These are phyloP conservation scores for Epichloe gansuensis DNA, from an alignment of 2,329 filamentous ascomycete genomes.

Conservation along the genomic window DNA sequence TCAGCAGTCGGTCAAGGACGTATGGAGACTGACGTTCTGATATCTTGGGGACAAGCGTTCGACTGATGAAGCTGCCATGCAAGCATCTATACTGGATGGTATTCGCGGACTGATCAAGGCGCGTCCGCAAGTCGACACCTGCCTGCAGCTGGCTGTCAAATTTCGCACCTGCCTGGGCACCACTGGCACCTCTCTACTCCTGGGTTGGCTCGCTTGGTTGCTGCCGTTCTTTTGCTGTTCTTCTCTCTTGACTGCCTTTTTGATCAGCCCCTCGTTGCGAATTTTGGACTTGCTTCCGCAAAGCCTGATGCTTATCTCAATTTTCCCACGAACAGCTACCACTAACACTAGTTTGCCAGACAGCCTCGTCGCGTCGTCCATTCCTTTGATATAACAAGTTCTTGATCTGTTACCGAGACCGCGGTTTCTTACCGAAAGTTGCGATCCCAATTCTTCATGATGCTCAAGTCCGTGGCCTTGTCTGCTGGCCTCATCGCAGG, in stretches of 20 bases:
- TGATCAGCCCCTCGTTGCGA: background rate
- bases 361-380: conserved; percentile 23
- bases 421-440: background rate
- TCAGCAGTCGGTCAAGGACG: background rate
- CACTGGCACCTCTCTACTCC: background rate
- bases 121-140: background rate
- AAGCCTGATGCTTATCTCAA: background rate
- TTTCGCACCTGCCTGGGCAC: background rate
- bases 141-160: background rate
- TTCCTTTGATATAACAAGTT: conserved; percentile 14
- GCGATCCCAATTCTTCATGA: conserved; percentile 9
- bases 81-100: no score
- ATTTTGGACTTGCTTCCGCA: background rate
- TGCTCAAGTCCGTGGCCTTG: conserved; percentile 24
- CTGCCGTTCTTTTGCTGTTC: background rate
- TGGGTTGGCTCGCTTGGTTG: background rate
- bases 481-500: conserved; percentile 23
- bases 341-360: conserved; percentile 17
- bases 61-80: no score
- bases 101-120: background rate
- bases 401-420: background rate
- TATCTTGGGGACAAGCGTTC: no score
- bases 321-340: background rate
- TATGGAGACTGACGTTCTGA: no score
- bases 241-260: background rate